phyloP scores from a whole-genome alignment of 768 basidiomycete genomes.

The Pholiota molesta region DNA sequence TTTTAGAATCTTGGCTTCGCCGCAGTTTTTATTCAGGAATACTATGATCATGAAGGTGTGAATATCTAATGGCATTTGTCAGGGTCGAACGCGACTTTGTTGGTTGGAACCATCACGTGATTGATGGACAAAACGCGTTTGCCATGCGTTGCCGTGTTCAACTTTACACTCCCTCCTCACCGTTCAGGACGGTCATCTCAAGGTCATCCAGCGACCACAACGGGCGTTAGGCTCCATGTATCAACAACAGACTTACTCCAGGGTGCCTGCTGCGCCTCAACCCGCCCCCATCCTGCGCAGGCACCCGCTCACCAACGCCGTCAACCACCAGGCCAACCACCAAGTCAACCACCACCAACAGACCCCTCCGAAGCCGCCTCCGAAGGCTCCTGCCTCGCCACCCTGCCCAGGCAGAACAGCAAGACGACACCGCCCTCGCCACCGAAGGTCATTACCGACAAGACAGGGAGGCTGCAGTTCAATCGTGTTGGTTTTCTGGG shows the following conservation, averaged over 20 bases:
- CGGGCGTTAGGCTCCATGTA: constrained; percentile 53
- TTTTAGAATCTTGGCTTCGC: too few species aligned
- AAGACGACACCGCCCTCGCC: constrained; percentile 84
- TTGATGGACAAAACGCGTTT: constrained; percentile 27
- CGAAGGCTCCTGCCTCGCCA: constrained; percentile 54
- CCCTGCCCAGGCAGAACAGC: constrained; percentile 83
- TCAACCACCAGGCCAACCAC: constrained; percentile 34
- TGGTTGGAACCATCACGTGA: constrained; percentile 24
- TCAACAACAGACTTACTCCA: constrained; percentile 34
- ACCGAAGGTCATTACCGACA: constrained; percentile 74
- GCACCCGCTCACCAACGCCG: constrained; percentile 46
- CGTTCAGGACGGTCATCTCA: neutral
- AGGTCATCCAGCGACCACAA: constrained; percentile 9
- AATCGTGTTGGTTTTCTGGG: constrained; percentile 83
- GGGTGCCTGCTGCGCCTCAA: constrained; percentile 31
- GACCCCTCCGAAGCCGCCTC: constrained; percentile 36
- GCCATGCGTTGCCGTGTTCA: constrained; percentile 23
- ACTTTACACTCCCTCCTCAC: constrained; percentile 10
- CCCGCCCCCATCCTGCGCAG: constrained; percentile 32
- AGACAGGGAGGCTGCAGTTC: constrained; percentile 56
- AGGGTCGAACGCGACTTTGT: constrained; percentile 16
- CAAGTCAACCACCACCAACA: constrained; percentile 19
- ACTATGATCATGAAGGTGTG: too few species aligned
- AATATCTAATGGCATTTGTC: neutral
- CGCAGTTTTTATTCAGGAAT: too few species aligned